These are phyloP conservation scores for Plasmodium fragile DNA, from an alignment of 169 alveolate genomes.

Conservation along the genomic window DNA sequence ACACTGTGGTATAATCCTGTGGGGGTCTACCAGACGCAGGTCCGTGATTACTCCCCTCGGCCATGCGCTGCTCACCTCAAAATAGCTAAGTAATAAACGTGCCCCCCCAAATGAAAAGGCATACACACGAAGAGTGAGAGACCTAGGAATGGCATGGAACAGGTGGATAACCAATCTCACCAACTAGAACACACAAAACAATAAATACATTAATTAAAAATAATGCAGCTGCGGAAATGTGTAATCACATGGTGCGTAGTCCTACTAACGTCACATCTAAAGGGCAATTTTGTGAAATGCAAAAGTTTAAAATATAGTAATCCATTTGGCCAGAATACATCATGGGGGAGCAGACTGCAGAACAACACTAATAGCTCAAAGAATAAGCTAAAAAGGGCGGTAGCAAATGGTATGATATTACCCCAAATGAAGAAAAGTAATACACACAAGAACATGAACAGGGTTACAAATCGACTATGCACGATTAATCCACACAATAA, in stretches of 20 bases:
- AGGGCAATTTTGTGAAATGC: background rate
- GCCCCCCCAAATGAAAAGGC: background rate
- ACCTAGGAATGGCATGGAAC: background rate
- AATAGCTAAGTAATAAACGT: background rate
- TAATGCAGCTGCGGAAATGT: background rate
- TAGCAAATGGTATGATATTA: conserved; percentile 2
- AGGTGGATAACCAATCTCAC: background rate
- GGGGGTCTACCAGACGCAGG: background rate
- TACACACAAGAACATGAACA: background rate
- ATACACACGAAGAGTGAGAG: background rate
- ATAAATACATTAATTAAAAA: background rate
- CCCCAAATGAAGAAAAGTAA: background rate
- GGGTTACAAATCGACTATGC: conserved; percentile 16
- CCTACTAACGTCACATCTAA: background rate
- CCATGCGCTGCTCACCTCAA: background rate
- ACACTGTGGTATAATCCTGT: background rate
- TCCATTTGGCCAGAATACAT: background rate
- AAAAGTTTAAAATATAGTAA: background rate
- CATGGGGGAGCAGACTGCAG: background rate
- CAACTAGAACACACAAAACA: background rate
- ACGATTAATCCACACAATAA: conserved; percentile 24
- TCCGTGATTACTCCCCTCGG: background rate
- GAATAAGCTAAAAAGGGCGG: conserved; percentile 3
- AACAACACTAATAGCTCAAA: conserved; percentile 1
- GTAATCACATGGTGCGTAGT: background rate